Percentiles rank a stretch among this genome's conserved stretches.
Evolutionary conservation across 2,329 filamentous ascomycete species (phyloP).

Genomic region (Monilinia fructigena): DNA sequence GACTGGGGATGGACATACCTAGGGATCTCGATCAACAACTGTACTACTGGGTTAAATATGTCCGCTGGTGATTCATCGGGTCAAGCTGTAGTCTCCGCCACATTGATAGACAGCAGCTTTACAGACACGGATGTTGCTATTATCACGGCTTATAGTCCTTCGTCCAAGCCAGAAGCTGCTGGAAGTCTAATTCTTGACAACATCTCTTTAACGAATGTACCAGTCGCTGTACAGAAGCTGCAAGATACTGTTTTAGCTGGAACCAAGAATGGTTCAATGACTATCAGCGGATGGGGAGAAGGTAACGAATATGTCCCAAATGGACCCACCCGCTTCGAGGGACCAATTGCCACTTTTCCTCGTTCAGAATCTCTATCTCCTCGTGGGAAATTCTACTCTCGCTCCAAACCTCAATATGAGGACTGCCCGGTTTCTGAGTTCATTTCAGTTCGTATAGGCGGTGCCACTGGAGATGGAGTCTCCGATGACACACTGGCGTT

Average conservation of each 20-base stretch:
- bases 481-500: conserved; percentile 61
- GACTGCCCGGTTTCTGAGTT: conserved; percentile 43
- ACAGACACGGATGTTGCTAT: conserved; percentile 51
- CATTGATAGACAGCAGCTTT: conserved; percentile 56
- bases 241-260: conserved; percentile 25
- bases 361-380: conserved; percentile 10
- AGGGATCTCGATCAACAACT: conserved; percentile 52
- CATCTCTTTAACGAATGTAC: conserved; percentile 17
- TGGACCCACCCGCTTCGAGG: conserved; percentile 45
- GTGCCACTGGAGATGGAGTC: conserved; percentile 51
- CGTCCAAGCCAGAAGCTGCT: conserved; percentile 44
- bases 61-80: conserved; percentile 43
- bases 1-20: conserved; percentile 60
- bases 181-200: conserved; percentile 24
- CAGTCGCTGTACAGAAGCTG: conserved; percentile 41
- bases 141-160: conserved; percentile 50
- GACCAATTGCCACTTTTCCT: conserved; percentile 44
- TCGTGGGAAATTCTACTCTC: conserved; percentile 45
- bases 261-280: conserved; percentile 39
- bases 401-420: conserved; percentile 56
- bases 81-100: conserved; percentile 54
- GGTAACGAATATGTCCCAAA: conserved; percentile 53
- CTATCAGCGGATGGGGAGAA: conserved; percentile 20
- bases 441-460: conserved; percentile 45
- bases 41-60: conserved; percentile 53